Base-by-base conservation (phyloP, 2,329 filamentous ascomycete genomes). In the Cercospora sp. region DNA sequence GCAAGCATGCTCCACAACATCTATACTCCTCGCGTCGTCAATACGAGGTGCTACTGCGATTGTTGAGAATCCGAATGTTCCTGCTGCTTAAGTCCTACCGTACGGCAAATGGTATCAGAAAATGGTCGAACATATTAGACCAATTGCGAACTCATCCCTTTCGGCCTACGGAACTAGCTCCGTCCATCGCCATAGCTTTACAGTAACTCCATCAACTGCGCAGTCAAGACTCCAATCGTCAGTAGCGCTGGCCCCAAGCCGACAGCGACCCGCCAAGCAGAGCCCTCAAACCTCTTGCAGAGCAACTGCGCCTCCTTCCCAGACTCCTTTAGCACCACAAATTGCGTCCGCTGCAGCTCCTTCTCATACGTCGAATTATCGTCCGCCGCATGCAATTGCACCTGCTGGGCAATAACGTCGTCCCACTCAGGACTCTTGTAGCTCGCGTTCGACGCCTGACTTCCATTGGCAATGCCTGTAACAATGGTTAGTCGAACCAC, bases 361-460 rank as follows among this genome's bases (percentile, higher is more conserved):
- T 64, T 59, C 8, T 64, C 63, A 16, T 59, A 64, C 53, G 63
- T 64, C 63, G 33, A 64, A 3, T 64, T 59, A 13, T 64, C 63
- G 18, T 64, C 63, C 1, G 30, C 20, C n/a, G 48, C 51, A 48
- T 64, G 62, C 53, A 42, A 10, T 8, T 64, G 62, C 3, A 64
- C 39, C 16, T 64, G 48, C 16, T 64, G 55, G 16, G 30, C 33
- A 18, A 64, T 58, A 39, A 58, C 62, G 16, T 57, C 55, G 18
- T 59, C 33, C 6, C 39, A 58, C 3, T 42, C 18, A 3, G 53
- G 62, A 30, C 53, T 59, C 4, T 3, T 16, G 36, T 59, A 64
- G 42, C 48, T 58, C 8, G 31, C 33, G 48, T 64, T 64, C 33
- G 53, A 64, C 2, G 62, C 62, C 33, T 64, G 62, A 16, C 62